Conservation (phyloP, 139 green algal genomes). For the Auxenochlorella protothecoides region DNA sequence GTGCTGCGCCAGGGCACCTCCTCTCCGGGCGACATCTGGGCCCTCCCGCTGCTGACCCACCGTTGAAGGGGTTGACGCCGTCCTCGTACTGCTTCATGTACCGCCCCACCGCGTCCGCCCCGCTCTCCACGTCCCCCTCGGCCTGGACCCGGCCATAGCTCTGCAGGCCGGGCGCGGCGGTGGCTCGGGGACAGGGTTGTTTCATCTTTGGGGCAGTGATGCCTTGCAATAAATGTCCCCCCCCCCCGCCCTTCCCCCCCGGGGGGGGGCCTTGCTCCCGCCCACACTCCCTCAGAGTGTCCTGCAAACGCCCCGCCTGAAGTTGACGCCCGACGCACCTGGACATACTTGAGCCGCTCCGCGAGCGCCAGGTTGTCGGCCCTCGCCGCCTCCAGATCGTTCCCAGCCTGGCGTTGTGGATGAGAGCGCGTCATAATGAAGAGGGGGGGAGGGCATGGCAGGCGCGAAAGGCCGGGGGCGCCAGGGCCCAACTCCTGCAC, state of each 20-base stretch:
- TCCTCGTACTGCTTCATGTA: slow-evolving; percentile 84
- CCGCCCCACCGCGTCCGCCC: slow-evolving; percentile 52
- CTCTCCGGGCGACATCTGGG: too few relatives aligned
- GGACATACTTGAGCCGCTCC: slow-evolving; percentile 76
- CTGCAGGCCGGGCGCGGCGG: too few relatives aligned
- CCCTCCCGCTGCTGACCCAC: neutral
- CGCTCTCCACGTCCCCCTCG: slow-evolving; percentile 40
- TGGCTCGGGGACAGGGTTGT: too few relatives aligned
- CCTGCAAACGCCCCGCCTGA: too few relatives aligned
- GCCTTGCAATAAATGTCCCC: too few relatives aligned
- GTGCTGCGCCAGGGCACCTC: too few relatives aligned
- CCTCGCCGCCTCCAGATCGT: slow-evolving; percentile 25
- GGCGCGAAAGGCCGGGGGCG: neutral
- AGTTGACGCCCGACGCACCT: slow-evolving; percentile 10
- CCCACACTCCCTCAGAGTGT: too few relatives aligned
- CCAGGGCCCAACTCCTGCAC: neutral
- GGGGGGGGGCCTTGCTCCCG: too few relatives aligned
- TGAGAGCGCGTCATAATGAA: neutral
- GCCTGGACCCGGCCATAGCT: too few relatives aligned
- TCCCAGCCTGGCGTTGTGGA: too few relatives aligned
- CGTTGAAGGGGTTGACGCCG: slow-evolving; percentile 78
- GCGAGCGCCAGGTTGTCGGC: slow-evolving; percentile 87
- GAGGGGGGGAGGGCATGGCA: neutral
- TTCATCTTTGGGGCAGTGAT: too few relatives aligned
- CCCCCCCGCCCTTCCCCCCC: too few relatives aligned